A percentile compares a stretch with the other conserved stretches of the same genome.
Evolutionary conservation across 2,329 filamentous ascomycete species (phyloP).

Genomic region (Pyrenophora teres): DNA sequence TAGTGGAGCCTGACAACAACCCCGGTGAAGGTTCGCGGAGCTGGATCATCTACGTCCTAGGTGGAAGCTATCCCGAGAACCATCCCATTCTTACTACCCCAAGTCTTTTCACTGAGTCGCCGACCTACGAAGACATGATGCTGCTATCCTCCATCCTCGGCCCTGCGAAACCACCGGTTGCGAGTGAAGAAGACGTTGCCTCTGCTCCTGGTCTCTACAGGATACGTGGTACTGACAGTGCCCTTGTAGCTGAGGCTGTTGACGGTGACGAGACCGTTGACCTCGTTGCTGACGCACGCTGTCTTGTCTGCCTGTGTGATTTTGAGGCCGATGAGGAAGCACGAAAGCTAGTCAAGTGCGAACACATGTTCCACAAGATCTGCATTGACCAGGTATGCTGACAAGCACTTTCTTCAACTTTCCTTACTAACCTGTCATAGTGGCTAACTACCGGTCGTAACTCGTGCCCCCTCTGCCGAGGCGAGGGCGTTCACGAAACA

Average conservation of each 20-base stretch:
- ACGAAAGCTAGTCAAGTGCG: slow-evolving; percentile 65
- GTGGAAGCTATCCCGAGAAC: slow-evolving; percentile 71
- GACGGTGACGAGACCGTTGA: slow-evolving; percentile 42
- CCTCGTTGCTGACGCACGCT: slow-evolving; percentile 56
- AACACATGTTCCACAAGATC: slow-evolving; percentile 69
- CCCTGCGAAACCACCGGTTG: slow-evolving; percentile 70
- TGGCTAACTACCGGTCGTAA: slow-evolving; percentile 71
- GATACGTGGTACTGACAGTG: slow-evolving; percentile 51
- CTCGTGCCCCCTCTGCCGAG: slow-evolving; percentile 65
- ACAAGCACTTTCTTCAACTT: background rate
- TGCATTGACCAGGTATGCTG: slow-evolving; percentile 69
- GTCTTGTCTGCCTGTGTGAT: slow-evolving; percentile 69
- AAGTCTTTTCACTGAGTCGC: slow-evolving; percentile 71
- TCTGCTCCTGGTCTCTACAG: slow-evolving; percentile 64
- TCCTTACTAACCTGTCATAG: slow-evolving; percentile 46
- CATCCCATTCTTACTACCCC: slow-evolving; percentile 72
- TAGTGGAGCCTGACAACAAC: slow-evolving; percentile 62
- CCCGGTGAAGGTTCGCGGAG: slow-evolving; percentile 64
- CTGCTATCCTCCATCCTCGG: slow-evolving; percentile 69
- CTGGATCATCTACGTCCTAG: slow-evolving; percentile 74
- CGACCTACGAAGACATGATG: slow-evolving; percentile 75
- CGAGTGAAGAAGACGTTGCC: slow-evolving; percentile 66
- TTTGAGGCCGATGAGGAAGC: slow-evolving; percentile 67
- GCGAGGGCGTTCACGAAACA: slow-evolving; percentile 61
- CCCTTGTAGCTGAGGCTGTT: slow-evolving; percentile 55